A percentile compares a stretch with the other conserved stretches of the same genome.
phyloP scores from a whole-genome alignment of 2,329 filamentous ascomycete species.

The Gaeumannomyces sp. region DNA sequence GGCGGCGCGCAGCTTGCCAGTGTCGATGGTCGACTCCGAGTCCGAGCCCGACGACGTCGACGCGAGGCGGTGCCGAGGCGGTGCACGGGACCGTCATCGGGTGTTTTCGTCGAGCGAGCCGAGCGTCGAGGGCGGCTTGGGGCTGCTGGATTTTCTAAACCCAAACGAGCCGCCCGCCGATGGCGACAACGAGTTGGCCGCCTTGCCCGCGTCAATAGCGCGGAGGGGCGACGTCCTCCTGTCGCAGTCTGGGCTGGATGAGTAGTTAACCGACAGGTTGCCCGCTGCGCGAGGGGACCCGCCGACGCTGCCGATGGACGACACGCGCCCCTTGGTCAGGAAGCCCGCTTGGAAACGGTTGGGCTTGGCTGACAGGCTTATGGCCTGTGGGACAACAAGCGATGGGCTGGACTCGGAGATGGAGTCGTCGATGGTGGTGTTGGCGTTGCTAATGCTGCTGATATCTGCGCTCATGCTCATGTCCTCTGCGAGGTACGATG shows the following conservation, averaged over 20 bases:
- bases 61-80: constrained; percentile 11
- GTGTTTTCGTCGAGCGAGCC: constrained; percentile 45
- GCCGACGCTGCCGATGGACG: constrained; percentile 25
- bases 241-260: constrained; percentile 47
- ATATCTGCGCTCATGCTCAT: background rate
- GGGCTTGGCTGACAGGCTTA: constrained; percentile 42
- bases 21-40: constrained; percentile 45
- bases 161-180: constrained; percentile 1
- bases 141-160: constrained; percentile 17
- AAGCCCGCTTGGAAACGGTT: constrained; percentile 87
- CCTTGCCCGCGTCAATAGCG: constrained; percentile 42
- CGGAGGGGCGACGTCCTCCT: constrained; percentile 38
- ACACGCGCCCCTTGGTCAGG: constrained; percentile 52
- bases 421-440: constrained; percentile 40
- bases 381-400: constrained; percentile 45
- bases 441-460: constrained; percentile 19
- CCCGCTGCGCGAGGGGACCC: background rate
- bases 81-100: constrained; percentile 26
- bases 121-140: constrained; percentile 26
- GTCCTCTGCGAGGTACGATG: constrained; percentile 36
- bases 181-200: constrained; percentile 44
- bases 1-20: constrained; percentile 48
- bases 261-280: constrained; percentile 5
- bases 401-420: constrained; percentile 52
- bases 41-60: constrained; percentile 24